Percentiles rank a stretch among this genome's conserved stretches.
These are phyloP conservation scores for Glycine tomentella DNA, from an alignment of 306 rosid species.

Conservation along the genomic window DNA sequence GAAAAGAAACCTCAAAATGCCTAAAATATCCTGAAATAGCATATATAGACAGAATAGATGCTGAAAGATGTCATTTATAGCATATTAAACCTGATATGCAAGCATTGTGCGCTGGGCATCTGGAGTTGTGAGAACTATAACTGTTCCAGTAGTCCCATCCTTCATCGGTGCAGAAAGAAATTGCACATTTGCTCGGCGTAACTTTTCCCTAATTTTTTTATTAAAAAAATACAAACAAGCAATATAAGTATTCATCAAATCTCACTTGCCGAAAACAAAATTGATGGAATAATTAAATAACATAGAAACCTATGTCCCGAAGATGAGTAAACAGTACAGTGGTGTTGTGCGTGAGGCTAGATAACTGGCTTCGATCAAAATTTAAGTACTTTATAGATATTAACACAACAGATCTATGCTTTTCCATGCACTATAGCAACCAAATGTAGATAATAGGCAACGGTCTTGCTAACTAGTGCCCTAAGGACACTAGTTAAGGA, in stretches of 20 bases:
- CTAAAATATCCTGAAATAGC: not conserved
- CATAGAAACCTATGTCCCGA: not conserved
- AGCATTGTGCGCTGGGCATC: conserved; percentile 99
- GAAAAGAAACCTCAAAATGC: conserved; percentile 9
- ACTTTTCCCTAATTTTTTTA: conserved; percentile 58
- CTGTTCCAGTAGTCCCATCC: conserved; percentile 96
- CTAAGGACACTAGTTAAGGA: too few species aligned
- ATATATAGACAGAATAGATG: not conserved
- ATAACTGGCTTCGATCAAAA: not conserved
- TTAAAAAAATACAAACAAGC: not conserved
- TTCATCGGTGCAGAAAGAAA: conserved; percentile 79
- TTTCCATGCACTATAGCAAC: conserved; percentile 1
- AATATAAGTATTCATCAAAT: not conserved
- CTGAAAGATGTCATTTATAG: not conserved
- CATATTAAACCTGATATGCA: conserved; percentile 81
- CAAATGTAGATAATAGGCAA: not conserved
- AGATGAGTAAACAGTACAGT: not conserved
- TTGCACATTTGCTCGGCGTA: conserved; percentile 86
- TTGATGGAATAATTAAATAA: not conserved
- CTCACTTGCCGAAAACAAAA: conserved; percentile 22
- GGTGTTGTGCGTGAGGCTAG: not conserved
- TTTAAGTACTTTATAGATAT: not conserved
- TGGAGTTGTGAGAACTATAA: conserved; percentile 94
- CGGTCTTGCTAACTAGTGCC: too few species aligned
- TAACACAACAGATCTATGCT: not conserved